Conservation (phyloP, 164 flowering plant genomes). For the Nymphaea colorata region DNA sequence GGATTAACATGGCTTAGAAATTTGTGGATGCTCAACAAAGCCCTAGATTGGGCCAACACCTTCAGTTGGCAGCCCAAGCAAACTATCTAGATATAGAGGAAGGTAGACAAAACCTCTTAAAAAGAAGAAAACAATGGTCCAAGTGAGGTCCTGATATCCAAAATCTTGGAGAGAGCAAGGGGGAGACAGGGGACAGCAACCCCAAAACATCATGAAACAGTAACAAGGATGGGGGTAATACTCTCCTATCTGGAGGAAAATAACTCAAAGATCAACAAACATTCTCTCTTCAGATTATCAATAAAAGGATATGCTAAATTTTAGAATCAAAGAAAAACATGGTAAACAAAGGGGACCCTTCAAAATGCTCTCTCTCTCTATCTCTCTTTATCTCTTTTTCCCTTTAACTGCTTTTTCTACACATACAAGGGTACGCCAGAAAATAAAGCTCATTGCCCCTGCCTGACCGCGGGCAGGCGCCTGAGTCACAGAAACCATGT, state of each 20-base stretch:
- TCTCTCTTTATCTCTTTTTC: neutral
- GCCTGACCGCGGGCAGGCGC: neutral
- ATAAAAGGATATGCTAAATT: neutral
- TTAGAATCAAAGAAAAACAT: too few species aligned
- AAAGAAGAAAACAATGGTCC: neutral
- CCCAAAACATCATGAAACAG: neutral
- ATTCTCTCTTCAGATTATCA: neutral
- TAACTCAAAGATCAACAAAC: neutral
- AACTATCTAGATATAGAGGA: neutral
- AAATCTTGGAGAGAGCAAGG: neutral
- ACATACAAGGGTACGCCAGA: neutral
- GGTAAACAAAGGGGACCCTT: neutral
- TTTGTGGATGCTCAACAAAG: neutral
- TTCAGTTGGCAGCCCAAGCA: neutral
- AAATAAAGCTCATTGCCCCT: neutral
- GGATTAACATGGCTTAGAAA: too few species aligned
- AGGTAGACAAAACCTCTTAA: neutral
- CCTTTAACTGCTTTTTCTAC: neutral
- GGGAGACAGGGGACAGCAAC: neutral
- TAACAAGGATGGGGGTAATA: neutral
- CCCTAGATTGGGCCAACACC: neutral
- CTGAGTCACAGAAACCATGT: neutral
- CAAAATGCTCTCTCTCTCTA: neutral
- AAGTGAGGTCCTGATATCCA: neutral
- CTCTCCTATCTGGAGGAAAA: neutral